Evolutionary conservation across 2,329 filamentous ascomycete genomes (phyloP), one percentile per base, ranked within the genome.

Genomic region (Fusarium mangiferae): DNA sequence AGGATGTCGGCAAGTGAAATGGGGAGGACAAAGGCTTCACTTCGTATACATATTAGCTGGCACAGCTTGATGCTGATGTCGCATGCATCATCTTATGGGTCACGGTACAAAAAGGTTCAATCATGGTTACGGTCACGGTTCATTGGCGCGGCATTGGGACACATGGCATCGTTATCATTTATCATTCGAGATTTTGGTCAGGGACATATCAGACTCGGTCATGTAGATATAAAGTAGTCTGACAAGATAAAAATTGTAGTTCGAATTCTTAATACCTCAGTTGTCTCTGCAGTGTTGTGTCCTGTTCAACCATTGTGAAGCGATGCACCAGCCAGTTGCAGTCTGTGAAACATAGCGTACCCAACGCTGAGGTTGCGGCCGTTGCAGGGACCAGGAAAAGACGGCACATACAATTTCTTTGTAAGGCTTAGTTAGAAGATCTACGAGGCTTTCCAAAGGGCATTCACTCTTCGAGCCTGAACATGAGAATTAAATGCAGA

Each of bases 21-120:
- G 39, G 66, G 55, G 58, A 58, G 61, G 66, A 59, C 62, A 71
- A 51, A 59, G 67, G 63, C 64, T 77, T 76, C 74, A 46, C 66
- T 77, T 75, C 73, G 74, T 78, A 72, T 66, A 68, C 69, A 77
- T 65, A 68, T 68, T 73, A 60, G 70, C 63, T 73, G 67, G 49
- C 63, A 72, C 72, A 72, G 75, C 75, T 77, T 77, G 75, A 77
- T 55, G 76, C 75, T 76, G 65, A 49, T 62, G 68, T 68, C 72
- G 73, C 62, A 74, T 73, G 63, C 72, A 70, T 76, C 59, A 76
- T 77, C 67, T 74, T 69, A 77, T 73, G 75, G 76, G 68, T 74
- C 67, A 78, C 74, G 75, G 74, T 66, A 78, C 74, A 78, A 78
- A 77, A 77, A 69, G 72, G 71, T 57, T 70, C 70, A 62, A 74